Percentiles rank a stretch among this genome's conserved stretches.
Evolutionary conservation across 2,329 filamentous ascomycete species (phyloP).

Genomic region (Aspergillus transmontanensis): DNA sequence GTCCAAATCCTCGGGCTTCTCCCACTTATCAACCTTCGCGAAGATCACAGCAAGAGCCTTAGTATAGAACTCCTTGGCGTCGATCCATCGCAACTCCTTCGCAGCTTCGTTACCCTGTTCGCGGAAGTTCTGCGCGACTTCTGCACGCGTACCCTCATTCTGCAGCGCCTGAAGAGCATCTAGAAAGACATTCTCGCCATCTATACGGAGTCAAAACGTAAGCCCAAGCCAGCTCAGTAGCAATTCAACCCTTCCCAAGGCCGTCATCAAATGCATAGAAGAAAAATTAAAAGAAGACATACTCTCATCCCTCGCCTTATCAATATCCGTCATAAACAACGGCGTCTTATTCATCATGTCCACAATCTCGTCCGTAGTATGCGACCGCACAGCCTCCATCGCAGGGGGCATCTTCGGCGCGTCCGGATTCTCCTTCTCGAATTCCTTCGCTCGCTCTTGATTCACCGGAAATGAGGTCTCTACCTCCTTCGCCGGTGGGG

Average conservation of each 20-base stretch:
- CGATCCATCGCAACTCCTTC: conserved; percentile 69
- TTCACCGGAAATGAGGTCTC: conserved; percentile 44
- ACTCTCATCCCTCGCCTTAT: conserved; percentile 60
- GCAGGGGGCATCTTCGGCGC: conserved; percentile 57
- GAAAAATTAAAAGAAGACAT: conserved; percentile 18
- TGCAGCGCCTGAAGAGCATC: conserved; percentile 87
- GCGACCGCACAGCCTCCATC: conserved; percentile 59
- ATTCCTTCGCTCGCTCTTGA: conserved; percentile 34
- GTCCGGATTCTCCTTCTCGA: conserved; percentile 31
- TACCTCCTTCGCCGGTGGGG: conserved; percentile 21
- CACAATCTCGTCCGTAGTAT: conserved; percentile 62
- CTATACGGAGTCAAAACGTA: conserved; percentile 26
- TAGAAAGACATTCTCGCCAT: conserved; percentile 75
- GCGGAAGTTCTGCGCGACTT: conserved; percentile 83
- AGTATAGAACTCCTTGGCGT: conserved; percentile 88
- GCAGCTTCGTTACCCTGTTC: conserved; percentile 92
- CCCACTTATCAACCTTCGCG: conserved; percentile 59
- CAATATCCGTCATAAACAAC: conserved; percentile 94
- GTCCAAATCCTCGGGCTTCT: conserved; percentile 54
- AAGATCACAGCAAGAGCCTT: conserved; percentile 78
- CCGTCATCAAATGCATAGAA: conserved; percentile 3
- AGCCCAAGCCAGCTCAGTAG: conserved; percentile 1
- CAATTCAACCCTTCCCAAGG: not conserved
- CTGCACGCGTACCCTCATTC: conserved; percentile 86
- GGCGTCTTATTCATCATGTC: conserved; percentile 71